Conservation (phyloP, 2,329 filamentous ascomycete genomes). For the Dothideomycetes sp. region DNA sequence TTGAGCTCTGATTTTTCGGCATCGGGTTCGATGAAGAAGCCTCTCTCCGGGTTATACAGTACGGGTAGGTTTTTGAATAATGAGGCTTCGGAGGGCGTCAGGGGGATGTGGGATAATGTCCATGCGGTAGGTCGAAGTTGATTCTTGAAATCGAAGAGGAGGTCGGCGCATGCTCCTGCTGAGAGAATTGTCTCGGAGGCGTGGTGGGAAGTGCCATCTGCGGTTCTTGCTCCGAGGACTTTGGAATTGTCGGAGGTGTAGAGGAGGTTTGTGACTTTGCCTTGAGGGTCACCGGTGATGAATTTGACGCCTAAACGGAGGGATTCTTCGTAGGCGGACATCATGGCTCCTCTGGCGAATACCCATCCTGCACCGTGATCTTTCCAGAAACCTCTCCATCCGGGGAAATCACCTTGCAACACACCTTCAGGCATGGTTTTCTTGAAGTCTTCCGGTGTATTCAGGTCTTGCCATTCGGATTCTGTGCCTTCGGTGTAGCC, state of each 20-base stretch:
- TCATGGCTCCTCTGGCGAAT: slow-evolving; percentile 41
- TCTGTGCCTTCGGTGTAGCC: slow-evolving; percentile 26
- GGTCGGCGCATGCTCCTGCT: slow-evolving; percentile 40
- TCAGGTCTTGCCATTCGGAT: slow-evolving; percentile 25
- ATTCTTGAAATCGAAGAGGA: slow-evolving; percentile 41
- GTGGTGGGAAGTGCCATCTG: slow-evolving; percentile 32
- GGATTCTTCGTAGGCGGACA: slow-evolving; percentile 38
- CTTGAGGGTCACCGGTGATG: slow-evolving; percentile 33
- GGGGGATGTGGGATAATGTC: slow-evolving; percentile 44
- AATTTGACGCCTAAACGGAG: slow-evolving; percentile 39
- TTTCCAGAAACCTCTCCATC: slow-evolving; percentile 44
- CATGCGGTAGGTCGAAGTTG: slow-evolving; percentile 47
- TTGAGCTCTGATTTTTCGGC: slow-evolving; percentile 39
- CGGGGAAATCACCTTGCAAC: slow-evolving; percentile 40
- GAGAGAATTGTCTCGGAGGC: slow-evolving; percentile 41
- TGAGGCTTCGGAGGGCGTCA: slow-evolving; percentile 37
- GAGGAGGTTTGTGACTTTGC: slow-evolving; percentile 33
- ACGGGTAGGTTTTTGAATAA: slow-evolving; percentile 42
- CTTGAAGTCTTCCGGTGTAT: slow-evolving; percentile 38
- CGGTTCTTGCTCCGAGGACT: slow-evolving; percentile 36
- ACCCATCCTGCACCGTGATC: slow-evolving; percentile 44
- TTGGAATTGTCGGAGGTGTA: slow-evolving; percentile 25
- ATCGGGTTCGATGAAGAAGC: slow-evolving; percentile 44
- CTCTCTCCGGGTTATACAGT: slow-evolving; percentile 40
- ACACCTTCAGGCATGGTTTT: slow-evolving; percentile 45